phyloP scores from a whole-genome alignment of 805 yeast genomes.

The Wickerhamiella spandovensis region DNA sequence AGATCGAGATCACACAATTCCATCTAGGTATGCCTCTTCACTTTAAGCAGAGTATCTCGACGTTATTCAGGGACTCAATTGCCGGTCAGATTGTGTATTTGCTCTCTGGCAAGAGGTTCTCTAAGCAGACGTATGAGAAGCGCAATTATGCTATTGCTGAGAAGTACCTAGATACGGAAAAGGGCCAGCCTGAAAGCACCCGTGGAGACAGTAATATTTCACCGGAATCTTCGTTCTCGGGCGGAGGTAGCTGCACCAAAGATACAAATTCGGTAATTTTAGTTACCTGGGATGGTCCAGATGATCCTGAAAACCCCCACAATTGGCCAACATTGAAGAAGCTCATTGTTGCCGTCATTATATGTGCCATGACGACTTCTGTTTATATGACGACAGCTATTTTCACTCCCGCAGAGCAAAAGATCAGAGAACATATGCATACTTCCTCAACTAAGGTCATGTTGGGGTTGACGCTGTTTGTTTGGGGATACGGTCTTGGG shows the following conservation, averaged over 20 bases:
- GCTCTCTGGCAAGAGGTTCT: not conserved
- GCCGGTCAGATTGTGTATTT: not conserved
- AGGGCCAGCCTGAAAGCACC: too few species aligned
- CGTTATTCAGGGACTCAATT: not conserved
- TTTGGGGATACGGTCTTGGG: constrained; percentile 48
- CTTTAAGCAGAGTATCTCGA: not conserved
- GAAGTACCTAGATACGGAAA: not conserved
- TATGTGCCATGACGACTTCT: constrained; percentile 35
- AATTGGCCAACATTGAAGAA: constrained; percentile 41
- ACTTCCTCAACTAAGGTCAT: constrained; percentile 33
- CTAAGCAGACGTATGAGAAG: not conserved
- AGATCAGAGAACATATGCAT: constrained; percentile 33
- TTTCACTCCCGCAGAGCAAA: constrained; percentile 39
- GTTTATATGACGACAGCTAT: constrained; percentile 50
- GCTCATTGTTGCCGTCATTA: constrained; percentile 26
- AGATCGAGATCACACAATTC: too few species aligned
- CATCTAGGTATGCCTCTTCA: not conserved
- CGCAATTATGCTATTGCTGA: not conserved
- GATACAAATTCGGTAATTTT: constrained; percentile 6
- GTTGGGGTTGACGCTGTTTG: constrained; percentile 41
- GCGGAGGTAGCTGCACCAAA: not conserved
- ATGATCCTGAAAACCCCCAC: constrained; percentile 31
- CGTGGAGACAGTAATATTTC: not conserved
- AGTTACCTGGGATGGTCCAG: constrained; percentile 23
- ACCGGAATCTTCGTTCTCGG: not conserved